A percentile compares a stretch with the other conserved stretches of the same genome.
Evolutionary conservation across 1,284 basidiomycete genomes (phyloP).

Genomic region (Boletus semigastroideus): DNA sequence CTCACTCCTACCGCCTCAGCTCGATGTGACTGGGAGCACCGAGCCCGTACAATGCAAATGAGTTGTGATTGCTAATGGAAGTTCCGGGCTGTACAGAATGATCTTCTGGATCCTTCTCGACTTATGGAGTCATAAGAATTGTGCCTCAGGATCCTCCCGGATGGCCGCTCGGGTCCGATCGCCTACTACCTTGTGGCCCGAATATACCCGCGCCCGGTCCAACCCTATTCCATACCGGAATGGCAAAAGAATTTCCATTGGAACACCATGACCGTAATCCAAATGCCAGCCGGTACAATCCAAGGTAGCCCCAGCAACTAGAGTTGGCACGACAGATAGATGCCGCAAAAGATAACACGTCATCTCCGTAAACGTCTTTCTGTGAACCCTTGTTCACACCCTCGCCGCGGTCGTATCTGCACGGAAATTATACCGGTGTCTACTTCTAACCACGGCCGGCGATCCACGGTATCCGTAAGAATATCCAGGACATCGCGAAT

Average conservation of each 20-base stretch:
- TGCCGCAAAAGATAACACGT: neutral
- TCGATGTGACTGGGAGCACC: too few species aligned
- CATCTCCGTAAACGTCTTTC: neutral
- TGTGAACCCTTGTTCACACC: neutral
- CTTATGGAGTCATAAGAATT: neutral
- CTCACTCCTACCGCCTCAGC: too few species aligned
- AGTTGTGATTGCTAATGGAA: too few species aligned
- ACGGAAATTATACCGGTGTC: neutral
- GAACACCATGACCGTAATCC: neutral
- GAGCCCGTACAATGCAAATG: too few species aligned
- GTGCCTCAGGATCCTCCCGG: neutral
- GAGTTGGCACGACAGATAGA: neutral
- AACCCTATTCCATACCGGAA: constrained; percentile 14
- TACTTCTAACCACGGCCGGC: neutral
- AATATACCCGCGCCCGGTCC: constrained; percentile 35
- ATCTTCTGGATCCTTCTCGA: neutral
- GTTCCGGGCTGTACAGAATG: neutral
- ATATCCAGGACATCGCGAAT: neutral
- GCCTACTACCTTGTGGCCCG: constrained; percentile 16
- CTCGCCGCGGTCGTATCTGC: too few species aligned
- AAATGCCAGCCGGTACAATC: neutral
- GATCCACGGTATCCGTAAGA: neutral
- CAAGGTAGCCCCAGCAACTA: neutral
- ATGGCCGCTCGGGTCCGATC: neutral
- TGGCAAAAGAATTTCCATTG: constrained; percentile 7